A percentile compares a stretch with the other conserved stretches of the same genome.
Evolutionary conservation across 371 early-diverging fungal species (phyloP).

Genomic region (Saksenaea oblongispora): DNA sequence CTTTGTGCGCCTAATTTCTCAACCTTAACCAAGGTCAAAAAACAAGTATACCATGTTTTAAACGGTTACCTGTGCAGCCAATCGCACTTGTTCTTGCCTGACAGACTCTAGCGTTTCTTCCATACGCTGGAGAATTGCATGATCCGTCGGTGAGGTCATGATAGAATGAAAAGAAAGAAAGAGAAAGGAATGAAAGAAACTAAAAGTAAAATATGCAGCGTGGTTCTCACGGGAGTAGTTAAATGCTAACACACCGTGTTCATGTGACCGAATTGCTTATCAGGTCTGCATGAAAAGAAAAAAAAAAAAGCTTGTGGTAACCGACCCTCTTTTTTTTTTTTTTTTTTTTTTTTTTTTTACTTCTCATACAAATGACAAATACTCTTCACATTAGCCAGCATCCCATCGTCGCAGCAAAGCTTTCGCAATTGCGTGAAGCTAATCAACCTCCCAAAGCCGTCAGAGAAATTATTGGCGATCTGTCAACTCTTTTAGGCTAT

Average conservation of each 20-base stretch:
- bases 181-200: conserved; percentile 2
- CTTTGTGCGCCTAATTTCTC: conserved; percentile 1
- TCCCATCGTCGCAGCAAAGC: conserved; percentile 71
- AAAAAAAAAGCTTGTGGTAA: conserved; percentile 1
- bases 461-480: conserved; percentile 67
- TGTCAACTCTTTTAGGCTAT: conserved; percentile 67
- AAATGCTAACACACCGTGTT: background rate
- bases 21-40: conserved; percentile 4
- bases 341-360: conserved; percentile 21
- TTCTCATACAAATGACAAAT: conserved; percentile 10
- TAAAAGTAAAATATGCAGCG: background rate
- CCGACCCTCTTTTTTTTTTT: conserved; percentile 16
- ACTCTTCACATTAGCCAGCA: conserved; percentile 54
- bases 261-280: conserved; percentile 1
- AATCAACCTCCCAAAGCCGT: conserved; percentile 60
- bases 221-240: background rate
- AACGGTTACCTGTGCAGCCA: conserved; percentile 37
- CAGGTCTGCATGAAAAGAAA: background rate
- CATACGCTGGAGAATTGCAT: conserved; percentile 26
- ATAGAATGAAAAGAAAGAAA: conserved; percentile 5
- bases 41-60: background rate
- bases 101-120: conserved; percentile 30
- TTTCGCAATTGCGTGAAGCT: conserved; percentile 69
- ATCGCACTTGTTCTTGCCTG: conserved; percentile 24
- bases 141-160: conserved; percentile 32